Evolutionary conservation across 306 rosid genomes (phyloP).

Genomic region (Fagus sylvatica): DNA sequence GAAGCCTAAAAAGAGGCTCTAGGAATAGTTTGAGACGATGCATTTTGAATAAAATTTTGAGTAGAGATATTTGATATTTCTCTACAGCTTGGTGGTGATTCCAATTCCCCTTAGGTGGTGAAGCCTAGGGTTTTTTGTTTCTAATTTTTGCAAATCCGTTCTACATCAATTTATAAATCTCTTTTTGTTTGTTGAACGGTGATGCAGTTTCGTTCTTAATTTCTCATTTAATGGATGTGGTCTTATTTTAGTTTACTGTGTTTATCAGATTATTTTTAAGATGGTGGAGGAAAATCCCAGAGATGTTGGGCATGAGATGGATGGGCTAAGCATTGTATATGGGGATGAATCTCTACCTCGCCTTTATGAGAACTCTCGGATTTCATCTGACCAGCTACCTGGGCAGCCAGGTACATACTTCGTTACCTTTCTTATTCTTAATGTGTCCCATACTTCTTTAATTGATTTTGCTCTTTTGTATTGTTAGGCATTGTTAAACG

Average conservation of each 20-base stretch:
- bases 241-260: slow-evolving; percentile 24
- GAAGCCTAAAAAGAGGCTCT: too few relatives aligned
- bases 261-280: slow-evolving; percentile 79
- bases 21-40: too few relatives aligned
- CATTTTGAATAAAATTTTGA: too few relatives aligned
- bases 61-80: too few relatives aligned
- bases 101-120: too few relatives aligned
- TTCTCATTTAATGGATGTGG: slow-evolving; percentile 17
- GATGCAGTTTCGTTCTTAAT: neutral
- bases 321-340: slow-evolving; percentile 89
- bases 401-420: slow-evolving; percentile 65
- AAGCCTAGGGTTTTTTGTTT: neutral
- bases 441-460: slow-evolving; percentile 1
- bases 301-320: slow-evolving; percentile 98
- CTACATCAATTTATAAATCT: neutral
- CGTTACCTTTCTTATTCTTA: neutral
- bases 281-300: slow-evolving; percentile 99
- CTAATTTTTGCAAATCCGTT: neutral
- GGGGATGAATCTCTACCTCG: slow-evolving; percentile 96
- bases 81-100: too few relatives aligned
- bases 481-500: slow-evolving; percentile 87
- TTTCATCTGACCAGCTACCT: slow-evolving; percentile 92
- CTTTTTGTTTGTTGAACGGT: neutral
- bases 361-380: slow-evolving; percentile 86
- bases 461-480: slow-evolving; percentile 13